Conservation (phyloP, 148 eudicot species). For the Nepenthes mirabilis region DNA sequence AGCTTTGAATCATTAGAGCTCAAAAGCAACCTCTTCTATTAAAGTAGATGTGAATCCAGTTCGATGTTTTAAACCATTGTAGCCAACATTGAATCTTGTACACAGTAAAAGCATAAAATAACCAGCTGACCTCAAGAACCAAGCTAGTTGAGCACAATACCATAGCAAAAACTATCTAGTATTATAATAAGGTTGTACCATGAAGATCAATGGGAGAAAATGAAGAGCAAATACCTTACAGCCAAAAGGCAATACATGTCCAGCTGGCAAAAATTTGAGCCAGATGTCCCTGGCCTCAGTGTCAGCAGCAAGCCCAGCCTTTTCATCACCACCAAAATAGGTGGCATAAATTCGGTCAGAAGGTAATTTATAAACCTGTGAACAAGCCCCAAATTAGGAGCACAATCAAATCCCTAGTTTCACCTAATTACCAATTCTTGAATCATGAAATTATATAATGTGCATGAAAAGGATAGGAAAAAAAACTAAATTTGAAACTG, state of each 20-base stretch:
- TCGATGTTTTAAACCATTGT: too few relatives aligned
- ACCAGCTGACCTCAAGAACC: too few relatives aligned
- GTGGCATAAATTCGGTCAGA: conserved; percentile 74
- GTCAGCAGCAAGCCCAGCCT: conserved; percentile 78
- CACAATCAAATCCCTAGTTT: not conserved
- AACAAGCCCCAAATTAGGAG: too few relatives aligned
- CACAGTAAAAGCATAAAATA: too few relatives aligned
- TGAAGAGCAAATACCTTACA: conserved; percentile 49
- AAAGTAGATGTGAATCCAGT: too few relatives aligned
- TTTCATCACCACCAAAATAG: conserved; percentile 95
- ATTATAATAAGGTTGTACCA: too few relatives aligned
- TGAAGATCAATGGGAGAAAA: not conserved
- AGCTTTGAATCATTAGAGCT: too few relatives aligned
- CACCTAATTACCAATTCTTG: not conserved
- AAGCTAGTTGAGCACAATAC: too few relatives aligned
- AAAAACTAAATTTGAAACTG: not conserved
- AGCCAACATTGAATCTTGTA: too few relatives aligned
- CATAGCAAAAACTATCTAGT: too few relatives aligned
- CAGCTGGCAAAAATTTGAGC: conserved; percentile 70
- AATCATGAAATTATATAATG: not conserved
- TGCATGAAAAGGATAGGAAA: not conserved
- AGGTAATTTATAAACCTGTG: conserved; percentile 71
- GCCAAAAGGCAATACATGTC: conserved; percentile 85
- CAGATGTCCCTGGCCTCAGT: conserved; percentile 72
- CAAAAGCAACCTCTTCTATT: too few relatives aligned